Evolutionary conservation across 1,284 basidiomycete species (phyloP).

Genomic region (Kwoniella shivajii): DNA sequence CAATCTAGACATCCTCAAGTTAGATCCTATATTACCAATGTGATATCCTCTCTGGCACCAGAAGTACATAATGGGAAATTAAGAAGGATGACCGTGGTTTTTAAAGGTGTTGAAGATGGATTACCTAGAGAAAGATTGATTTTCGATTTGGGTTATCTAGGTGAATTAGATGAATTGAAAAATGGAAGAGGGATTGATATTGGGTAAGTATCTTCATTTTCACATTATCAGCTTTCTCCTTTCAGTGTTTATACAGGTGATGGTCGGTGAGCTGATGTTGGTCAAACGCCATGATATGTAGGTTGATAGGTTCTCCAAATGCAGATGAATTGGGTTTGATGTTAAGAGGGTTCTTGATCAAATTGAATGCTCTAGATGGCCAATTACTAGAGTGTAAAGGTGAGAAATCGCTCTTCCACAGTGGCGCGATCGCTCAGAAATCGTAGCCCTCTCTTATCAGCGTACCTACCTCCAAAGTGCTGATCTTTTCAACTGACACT

Average conservation of each 20-base stretch:
- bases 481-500: slow-evolving; percentile 6
- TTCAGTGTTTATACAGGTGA: no score
- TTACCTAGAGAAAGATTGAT: slow-evolving; percentile 66
- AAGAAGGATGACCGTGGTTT: slow-evolving; percentile 62
- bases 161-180: slow-evolving; percentile 69
- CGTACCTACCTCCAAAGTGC: neutral
- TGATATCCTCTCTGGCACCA: slow-evolving; percentile 71
- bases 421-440: no score
- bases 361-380: slow-evolving; percentile 76
- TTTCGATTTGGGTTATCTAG: slow-evolving; percentile 61
- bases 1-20: slow-evolving; percentile 86
- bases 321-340: slow-evolving; percentile 66
- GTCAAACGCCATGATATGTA: neutral
- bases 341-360: slow-evolving; percentile 81
- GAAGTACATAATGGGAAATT: slow-evolving; percentile 61
- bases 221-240: no score
- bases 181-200: slow-evolving; percentile 61
- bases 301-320: slow-evolving; percentile 30
- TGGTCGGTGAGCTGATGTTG: no score
- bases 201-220: slow-evolving; percentile 36
- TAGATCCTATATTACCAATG: slow-evolving; percentile 81
- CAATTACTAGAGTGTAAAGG: slow-evolving; percentile 68
- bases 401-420: slow-evolving; percentile 10
- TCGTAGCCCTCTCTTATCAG: neutral
- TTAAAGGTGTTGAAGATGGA: slow-evolving; percentile 67